Evolutionary conservation across 345 rosid species (phyloP), one percentile per base, ranked within the genome.

Genomic region (Noccaea caerulescens): DNA sequence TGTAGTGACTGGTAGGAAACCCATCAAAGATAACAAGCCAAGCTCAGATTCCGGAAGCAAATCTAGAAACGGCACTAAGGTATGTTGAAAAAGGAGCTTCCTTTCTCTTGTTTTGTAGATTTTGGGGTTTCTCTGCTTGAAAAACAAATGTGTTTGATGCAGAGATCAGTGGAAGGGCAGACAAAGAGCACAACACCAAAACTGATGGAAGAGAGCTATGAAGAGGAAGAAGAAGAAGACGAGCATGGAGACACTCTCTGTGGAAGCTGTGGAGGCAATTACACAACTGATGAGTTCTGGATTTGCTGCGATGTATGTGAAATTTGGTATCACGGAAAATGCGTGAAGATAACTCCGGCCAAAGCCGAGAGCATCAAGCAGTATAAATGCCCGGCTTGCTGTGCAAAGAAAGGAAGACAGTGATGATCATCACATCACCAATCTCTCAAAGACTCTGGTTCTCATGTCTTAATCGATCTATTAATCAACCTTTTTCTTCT

Each of bases 1-100:
- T 79, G 92, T 92, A 77, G 97, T 92, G 36, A 88, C 97, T 10
- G 98, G 89, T 60, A 86, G 92, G 83, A 90, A 95, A 81, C 88
- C 87, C 12, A 66, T 78, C 63, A 86, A 85, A 84, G 99, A 92
- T 80, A 91, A 89, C 75, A 92, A 89, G 79, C 93, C 96, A 64
- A 88, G 83, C 71, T 77, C 85, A 6, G 99, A 94, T 66, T 84
- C 95, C 32, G 90, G 90, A 72, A 91, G 85, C 81, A 90, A 88
- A 79, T 85, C 92, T 53, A 77, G 86, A 30, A 77, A 82, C 69
- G 82, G 87, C 72, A 55, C 86, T 10, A 90, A 90, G 93, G 96
- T 87, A 72, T 51, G 10, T 2, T 10, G 4, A 69, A 0, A 3
- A 12, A 0, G 20, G 11, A 1, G 0, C 18, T 37, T 46, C 14